These are phyloP conservation scores for Chimonanthus salicifolius DNA, from an alignment of 164 flowering plant species.

Conservation along the genomic window DNA sequence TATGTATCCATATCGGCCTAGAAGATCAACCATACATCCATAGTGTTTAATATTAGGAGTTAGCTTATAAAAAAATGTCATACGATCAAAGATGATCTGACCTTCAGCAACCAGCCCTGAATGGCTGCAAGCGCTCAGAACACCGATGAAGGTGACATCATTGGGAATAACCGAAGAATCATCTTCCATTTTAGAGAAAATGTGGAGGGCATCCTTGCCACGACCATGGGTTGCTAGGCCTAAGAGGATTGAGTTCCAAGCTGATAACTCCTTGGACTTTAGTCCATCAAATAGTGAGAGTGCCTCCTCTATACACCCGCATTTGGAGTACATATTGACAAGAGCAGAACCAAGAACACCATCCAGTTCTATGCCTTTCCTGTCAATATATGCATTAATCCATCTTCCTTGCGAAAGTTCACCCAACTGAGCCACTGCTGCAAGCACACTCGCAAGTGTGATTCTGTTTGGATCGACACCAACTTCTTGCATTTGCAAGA, in stretches of 20 bases:
- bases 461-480: conserved; percentile 26
- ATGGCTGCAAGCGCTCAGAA: conserved; percentile 45
- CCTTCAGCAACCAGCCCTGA: conserved; percentile 41
- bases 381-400: conserved; percentile 14
- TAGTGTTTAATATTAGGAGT: conserved; percentile 46
- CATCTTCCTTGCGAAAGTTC: conserved; percentile 22
- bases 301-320: conserved; percentile 24
- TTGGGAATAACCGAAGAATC: conserved; percentile 26
- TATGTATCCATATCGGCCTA: conserved; percentile 40
- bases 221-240: conserved; percentile 35
- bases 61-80: conserved; percentile 32
- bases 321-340: conserved; percentile 29
- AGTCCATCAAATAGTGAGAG: conserved; percentile 26
- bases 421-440: conserved; percentile 36
- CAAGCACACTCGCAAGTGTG: conserved; percentile 27
- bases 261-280: conserved; percentile 24
- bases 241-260: conserved; percentile 32
- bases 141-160: conserved; percentile 35
- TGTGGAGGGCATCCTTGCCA: conserved; percentile 14
- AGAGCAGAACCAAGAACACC: conserved; percentile 32
- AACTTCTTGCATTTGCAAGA: conserved; percentile 24
- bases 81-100: conserved; percentile 28
- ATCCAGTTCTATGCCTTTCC: conserved; percentile 18
- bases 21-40: background rate
- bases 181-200: conserved; percentile 16